A percentile compares a stretch with the other conserved stretches of the same genome.
Conservation (phyloP, 208 protist genomes). For the Leishmania martiniquensis region DNA sequence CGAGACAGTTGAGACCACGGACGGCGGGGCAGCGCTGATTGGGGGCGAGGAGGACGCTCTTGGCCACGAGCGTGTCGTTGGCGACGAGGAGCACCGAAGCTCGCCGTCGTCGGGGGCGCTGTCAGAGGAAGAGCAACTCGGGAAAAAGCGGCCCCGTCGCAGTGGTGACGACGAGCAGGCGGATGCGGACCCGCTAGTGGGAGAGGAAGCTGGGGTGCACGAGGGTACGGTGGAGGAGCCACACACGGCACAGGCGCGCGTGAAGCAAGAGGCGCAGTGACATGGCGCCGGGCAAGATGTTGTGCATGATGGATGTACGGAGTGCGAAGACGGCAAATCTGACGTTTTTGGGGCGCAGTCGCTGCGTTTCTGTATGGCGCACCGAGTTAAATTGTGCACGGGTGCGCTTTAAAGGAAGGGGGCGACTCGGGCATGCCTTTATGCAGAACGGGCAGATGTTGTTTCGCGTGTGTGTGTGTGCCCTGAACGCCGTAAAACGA, state of each 20-base stretch:
- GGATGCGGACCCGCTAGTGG: background rate
- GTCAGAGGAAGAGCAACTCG: background rate
- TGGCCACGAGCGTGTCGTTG: background rate
- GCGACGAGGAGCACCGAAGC: background rate
- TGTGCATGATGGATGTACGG: no score
- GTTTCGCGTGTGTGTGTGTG: background rate
- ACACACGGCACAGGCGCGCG: background rate
- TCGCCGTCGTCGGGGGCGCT: no score
- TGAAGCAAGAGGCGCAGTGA: background rate
- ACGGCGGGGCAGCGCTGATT: background rate
- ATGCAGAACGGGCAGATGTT: background rate
- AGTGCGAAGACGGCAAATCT: background rate
- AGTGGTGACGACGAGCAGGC: background rate
- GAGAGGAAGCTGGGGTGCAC: background rate
- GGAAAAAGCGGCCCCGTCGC: background rate
- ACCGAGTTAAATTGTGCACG: background rate
- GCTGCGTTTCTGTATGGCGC: background rate
- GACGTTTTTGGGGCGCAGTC: background rate
- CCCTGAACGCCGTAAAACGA: background rate
- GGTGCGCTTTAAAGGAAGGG: background rate
- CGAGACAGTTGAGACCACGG: background rate
- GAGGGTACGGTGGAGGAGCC: constrained; percentile 1
- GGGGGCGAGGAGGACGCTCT: constrained; percentile 2
- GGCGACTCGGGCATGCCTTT: no score
- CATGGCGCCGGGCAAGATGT: no score